Evolutionary conservation across 2,329 filamentous ascomycete genomes (phyloP), one percentile per base, ranked within the genome.

Genomic region (Microcyclosporella mali): DNA sequence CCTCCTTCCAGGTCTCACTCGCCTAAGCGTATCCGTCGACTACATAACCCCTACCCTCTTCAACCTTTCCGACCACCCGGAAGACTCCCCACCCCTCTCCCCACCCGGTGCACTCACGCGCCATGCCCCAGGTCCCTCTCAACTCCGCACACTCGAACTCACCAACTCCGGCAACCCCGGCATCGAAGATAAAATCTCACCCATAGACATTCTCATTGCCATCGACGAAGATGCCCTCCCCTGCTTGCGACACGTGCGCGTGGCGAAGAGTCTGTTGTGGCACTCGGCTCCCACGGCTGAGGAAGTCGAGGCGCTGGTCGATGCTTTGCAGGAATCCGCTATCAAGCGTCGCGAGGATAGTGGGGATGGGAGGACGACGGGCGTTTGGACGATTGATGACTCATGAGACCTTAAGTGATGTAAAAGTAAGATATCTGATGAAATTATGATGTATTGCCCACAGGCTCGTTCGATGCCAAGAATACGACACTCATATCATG

Each of bases 21-120:
- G 50, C 16, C 63, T 74, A 1, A 67, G 63, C 47, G 58, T 73
- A 33, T 65, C 68, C 16, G 59, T 71, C 8, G 70, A 73, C 47
- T 73, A 72, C 56, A 67, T 74, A 39, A 67, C 61, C n/a, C 58
- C 58, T 3, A 51, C 58, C 7, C 47, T 66, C 32, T 70, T 72
- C 50, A 66, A 63, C 31, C 49, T 53, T 11, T 38, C 29, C 17
- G 28, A 19, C 28, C 14, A 18, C 17, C 19, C 9, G 4, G 15
- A 34, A 6, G 8, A 8, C 16, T 15, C 37, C 16, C 14, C 25
- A 10, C 17, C 28, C 25, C 21, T 9, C 4, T 25, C 21, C 21
- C 21, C 21, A 25, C 21, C 21, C 21, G n/a, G n/a, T n/a, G 12
- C 16, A 37, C 25, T 44, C 14, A 41, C 47, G n/a, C 38, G 48